Percentiles rank a stretch among this genome's conserved stretches.
These are phyloP conservation scores for Penicillium sclerotiorum DNA, from an alignment of 2,329 filamentous ascomycete genomes.

Conservation along the genomic window DNA sequence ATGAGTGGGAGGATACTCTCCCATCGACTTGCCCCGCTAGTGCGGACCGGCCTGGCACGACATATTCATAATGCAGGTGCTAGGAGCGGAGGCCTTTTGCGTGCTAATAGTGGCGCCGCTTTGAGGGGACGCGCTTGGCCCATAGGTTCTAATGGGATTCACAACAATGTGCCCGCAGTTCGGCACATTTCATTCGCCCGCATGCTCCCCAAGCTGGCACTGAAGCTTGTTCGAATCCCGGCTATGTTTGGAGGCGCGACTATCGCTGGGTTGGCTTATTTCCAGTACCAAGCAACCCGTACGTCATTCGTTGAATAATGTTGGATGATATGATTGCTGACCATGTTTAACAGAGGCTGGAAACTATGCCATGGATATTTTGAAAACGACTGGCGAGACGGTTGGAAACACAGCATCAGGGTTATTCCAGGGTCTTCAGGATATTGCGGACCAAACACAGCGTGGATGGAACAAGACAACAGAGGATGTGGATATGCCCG, in stretches of 20 bases:
- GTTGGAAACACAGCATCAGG: constrained; percentile 69
- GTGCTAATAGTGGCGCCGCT: constrained; percentile 65
- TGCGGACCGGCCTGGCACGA: constrained; percentile 64
- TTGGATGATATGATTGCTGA: constrained; percentile 8
- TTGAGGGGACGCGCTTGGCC: constrained; percentile 71
- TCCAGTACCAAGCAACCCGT: constrained; percentile 95
- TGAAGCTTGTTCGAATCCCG: constrained; percentile 85
- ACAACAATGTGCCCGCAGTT: constrained; percentile 69
- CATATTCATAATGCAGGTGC: constrained; percentile 64
- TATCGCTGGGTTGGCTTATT: constrained; percentile 83
- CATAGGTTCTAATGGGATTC: constrained; percentile 75
- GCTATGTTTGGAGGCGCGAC: constrained; percentile 90
- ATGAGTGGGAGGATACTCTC: constrained; percentile 78
- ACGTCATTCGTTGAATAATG: constrained; percentile 43
- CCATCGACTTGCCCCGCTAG: constrained; percentile 68
- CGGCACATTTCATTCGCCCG: constrained; percentile 68
- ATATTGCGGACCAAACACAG: constrained; percentile 76
- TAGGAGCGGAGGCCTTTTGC: constrained; percentile 69
- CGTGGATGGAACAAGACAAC: constrained; percentile 83
- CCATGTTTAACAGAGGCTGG: constrained; percentile 62
- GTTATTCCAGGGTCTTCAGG: constrained; percentile 71
- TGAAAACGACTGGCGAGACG: constrained; percentile 72
- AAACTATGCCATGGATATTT: constrained; percentile 74
- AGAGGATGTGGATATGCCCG: constrained; percentile 69
- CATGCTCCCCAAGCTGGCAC: constrained; percentile 78